A percentile compares a stretch with the other conserved stretches of the same genome.
Evolutionary conservation across 805 yeast species (phyloP).

Genomic region (Pichia ethanolica): DNA sequence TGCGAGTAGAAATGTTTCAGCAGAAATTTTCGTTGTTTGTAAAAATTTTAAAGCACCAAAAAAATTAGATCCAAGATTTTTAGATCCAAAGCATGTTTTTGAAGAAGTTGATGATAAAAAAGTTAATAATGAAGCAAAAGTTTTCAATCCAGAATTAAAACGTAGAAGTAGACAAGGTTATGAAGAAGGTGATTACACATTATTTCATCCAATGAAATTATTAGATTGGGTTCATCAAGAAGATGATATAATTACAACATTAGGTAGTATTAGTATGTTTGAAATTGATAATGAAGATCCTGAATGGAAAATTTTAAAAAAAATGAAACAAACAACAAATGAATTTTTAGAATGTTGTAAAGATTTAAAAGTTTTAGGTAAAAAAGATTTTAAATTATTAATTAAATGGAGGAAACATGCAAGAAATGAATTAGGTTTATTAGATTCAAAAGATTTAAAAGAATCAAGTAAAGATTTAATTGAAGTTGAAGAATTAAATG

Average conservation of each 20-base stretch:
- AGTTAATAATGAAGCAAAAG: conserved; percentile 81
- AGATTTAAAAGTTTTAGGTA: conserved; percentile 91
- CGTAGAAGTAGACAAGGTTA: conserved; percentile 92
- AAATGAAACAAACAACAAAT: conserved; percentile 66
- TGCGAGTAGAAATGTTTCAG: conserved; percentile 97
- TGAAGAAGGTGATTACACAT: conserved; percentile 82
- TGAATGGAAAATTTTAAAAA: conserved; percentile 65
- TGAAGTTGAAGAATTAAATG: conserved; percentile 67
- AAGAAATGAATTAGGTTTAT: conserved; percentile 66
- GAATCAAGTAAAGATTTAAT: conserved; percentile 36
- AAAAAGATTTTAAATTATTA: conserved; percentile 80
- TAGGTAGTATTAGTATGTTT: conserved; percentile 68
- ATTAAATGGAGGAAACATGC: conserved; percentile 87
- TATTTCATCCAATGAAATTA: conserved; percentile 63
- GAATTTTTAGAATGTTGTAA: conserved; percentile 79
- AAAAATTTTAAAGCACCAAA: conserved; percentile 95
- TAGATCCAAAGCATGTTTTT: conserved; percentile 89
- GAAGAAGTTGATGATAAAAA: conserved; percentile 78
- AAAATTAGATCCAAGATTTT: conserved; percentile 82
- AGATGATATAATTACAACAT: conserved; percentile 74
- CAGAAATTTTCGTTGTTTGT: conserved; percentile 97
- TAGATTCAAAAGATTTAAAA: conserved; percentile 45
- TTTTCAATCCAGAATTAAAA: conserved; percentile 90
- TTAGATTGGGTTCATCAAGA: conserved; percentile 68
- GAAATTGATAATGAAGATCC: conserved; percentile 53